Base-by-base conservation (phyloP, 306 rosid species). In the Corylus avellana region DNA sequence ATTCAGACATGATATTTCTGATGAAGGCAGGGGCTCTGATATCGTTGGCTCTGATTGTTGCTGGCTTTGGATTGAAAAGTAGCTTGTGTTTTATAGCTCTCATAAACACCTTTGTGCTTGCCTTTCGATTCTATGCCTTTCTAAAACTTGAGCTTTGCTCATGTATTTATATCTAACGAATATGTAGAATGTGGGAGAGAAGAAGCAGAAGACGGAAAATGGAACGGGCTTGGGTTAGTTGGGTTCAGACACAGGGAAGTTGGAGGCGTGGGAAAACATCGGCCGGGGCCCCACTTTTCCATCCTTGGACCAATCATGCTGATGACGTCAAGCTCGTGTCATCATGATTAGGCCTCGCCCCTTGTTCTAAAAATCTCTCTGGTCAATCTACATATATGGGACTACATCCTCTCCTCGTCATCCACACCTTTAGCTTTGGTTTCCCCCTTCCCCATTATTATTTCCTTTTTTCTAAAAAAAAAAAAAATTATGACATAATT, bases 1-100 rank as follows among this genome's bases (percentile, higher is more conserved):
- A 81, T 13, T 18, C 67, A 63, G 94, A 84, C 94, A 90, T 88
- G 87, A 42, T 64, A 55, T 69, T 70, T 63, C 79, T 49, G 29
- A 79, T 37, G 6, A 50, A 59, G 46, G 57, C 56, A 51, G 78
- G 84, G 44, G 17, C 29, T 56, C 18, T 42, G 29, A 8, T 5
- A 32, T 50, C 7, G 59, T 53, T 59, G 72, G 74, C 1, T 53
- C 76, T 73, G 76, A 8, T 12, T 56, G 59, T 47, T 57, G 61
- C 47, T 51, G 73, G 48, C 53, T 22, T 74, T 29, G 5, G 29
- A 4, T 20, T 48, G 50, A 59, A 49, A n/a, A 79, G 27, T 29
- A 48, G 58, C 32, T 58, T 73, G 74, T 9, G 13, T 25, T 57
- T 47, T 3, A 18, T 18, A n/a, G 85, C 83, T 75, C 81, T 73